Conservation (phyloP, 2,329 filamentous ascomycete genomes). For the Penicillium sp. region DNA sequence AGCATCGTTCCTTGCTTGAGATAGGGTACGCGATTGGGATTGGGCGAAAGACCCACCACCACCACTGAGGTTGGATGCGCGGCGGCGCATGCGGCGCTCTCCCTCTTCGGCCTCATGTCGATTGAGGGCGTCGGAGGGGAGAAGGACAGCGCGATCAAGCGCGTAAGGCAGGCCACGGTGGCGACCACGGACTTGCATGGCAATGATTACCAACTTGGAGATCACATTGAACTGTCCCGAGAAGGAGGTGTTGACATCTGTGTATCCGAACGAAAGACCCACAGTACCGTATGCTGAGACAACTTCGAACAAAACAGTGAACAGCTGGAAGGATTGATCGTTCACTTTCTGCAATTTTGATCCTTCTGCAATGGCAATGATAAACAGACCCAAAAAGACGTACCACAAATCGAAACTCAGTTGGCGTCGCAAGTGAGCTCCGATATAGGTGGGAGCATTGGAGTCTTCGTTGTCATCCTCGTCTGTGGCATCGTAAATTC, state of each 20-base stretch:
- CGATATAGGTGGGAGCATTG: conserved; percentile 75
- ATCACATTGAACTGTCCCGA: conserved; percentile 75
- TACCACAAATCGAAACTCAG: conserved; percentile 98
- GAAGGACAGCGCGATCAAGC: conserved; percentile 66
- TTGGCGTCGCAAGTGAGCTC: conserved; percentile 85
- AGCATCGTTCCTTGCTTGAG: conserved; percentile 24
- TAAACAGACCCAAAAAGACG: conserved; percentile 87
- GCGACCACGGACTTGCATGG: conserved; percentile 64
- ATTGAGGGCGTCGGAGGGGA: conserved; percentile 64
- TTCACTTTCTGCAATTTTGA: conserved; percentile 61
- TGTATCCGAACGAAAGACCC: conserved; percentile 81
- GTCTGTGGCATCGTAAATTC: conserved; percentile 64
- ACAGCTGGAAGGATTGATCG: conserved; percentile 62
- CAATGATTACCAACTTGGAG: conserved; percentile 63
- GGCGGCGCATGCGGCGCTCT: conserved; percentile 43
- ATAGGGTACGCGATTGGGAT: conserved; percentile 22
- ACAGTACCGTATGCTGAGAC: conserved; percentile 94
- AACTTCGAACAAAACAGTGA: conserved; percentile 74
- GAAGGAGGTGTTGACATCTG: conserved; percentile 72
- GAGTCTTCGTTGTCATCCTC: conserved; percentile 53
- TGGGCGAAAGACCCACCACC: conserved; percentile 25
- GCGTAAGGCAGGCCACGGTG: conserved; percentile 66
- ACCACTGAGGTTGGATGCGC: conserved; percentile 37
- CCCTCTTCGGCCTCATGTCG: conserved; percentile 58
- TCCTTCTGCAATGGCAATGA: conserved; percentile 88